Evolutionary conservation across 2,329 filamentous ascomycete species (phyloP).

Genomic region (Cercospora canescens): DNA sequence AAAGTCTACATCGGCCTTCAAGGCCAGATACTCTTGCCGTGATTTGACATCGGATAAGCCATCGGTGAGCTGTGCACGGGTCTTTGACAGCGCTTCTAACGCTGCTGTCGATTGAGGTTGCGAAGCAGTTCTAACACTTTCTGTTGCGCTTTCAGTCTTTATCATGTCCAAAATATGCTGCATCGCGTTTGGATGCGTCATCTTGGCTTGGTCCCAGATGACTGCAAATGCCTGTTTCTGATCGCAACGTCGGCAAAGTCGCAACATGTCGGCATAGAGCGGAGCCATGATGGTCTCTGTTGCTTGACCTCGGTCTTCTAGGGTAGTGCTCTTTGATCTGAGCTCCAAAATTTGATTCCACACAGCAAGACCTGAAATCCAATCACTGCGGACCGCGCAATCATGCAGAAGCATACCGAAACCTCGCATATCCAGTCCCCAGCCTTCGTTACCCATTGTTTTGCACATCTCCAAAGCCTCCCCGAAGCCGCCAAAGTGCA

Average conservation of each 20-base stretch:
- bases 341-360: constrained; percentile 44
- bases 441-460: constrained; percentile 46
- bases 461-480: constrained; percentile 44
- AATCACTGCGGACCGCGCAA: constrained; percentile 42
- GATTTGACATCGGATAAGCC: not conserved
- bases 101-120: not conserved
- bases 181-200: not conserved
- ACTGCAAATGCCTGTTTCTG: constrained; percentile 17
- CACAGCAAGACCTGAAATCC: constrained; percentile 38
- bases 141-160: not conserved
- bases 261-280: constrained; percentile 29
- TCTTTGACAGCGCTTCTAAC: not conserved
- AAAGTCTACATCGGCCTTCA: constrained; percentile 8
- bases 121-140: not conserved
- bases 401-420: constrained; percentile 43
- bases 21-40: constrained; percentile 5
- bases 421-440: constrained; percentile 45
- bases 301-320: constrained; percentile 16
- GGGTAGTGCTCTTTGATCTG: constrained; percentile 10
- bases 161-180: not conserved
- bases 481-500: constrained; percentile 48
- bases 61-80: not conserved
- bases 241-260: constrained; percentile 25
- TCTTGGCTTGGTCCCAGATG: constrained; percentile 11
- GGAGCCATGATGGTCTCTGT: constrained; percentile 15